Conservation (phyloP, 108 stramenopile genomes). For the Stephanodiscus triporus region DNA sequence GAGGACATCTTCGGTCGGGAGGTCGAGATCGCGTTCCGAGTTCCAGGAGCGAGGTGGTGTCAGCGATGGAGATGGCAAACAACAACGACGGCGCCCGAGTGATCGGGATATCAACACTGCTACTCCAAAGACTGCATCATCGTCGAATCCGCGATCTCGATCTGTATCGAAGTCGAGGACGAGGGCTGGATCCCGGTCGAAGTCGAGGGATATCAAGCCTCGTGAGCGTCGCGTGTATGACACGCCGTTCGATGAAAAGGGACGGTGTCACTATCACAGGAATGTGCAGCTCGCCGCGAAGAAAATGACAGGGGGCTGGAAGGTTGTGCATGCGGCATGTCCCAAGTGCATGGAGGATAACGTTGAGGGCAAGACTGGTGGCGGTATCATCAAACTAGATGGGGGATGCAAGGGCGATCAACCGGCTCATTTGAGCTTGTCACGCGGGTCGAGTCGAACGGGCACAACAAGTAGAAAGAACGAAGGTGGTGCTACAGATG, state of each 20-base stretch:
- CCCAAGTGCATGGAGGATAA: slow-evolving; percentile 51
- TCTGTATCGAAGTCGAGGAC: no score
- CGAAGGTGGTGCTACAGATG: slow-evolving; percentile 6
- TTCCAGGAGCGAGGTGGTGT: neutral
- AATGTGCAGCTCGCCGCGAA: slow-evolving; percentile 45
- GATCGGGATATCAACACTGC: no score
- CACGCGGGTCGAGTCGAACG: neutral
- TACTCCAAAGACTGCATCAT: no score
- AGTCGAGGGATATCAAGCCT: neutral
- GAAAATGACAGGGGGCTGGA: slow-evolving; percentile 49
- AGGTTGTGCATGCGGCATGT: slow-evolving; percentile 28
- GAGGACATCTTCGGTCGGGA: no score
- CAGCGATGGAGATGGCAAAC: neutral
- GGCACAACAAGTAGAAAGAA: neutral
- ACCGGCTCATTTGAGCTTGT: neutral
- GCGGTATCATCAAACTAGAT: neutral
- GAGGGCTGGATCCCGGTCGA: neutral
- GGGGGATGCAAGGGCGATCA: neutral
- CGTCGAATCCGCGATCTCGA: no score
- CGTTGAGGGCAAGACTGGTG: slow-evolving; percentile 10
- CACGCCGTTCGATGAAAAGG: slow-evolving; percentile 49
- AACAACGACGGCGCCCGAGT: no score
- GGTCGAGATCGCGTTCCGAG: neutral
- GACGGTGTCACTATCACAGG: slow-evolving; percentile 47
- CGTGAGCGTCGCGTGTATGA: slow-evolving; percentile 20